Conservation (phyloP, 2,329 filamentous ascomycete genomes). For the Aspergillus unguis region DNA sequence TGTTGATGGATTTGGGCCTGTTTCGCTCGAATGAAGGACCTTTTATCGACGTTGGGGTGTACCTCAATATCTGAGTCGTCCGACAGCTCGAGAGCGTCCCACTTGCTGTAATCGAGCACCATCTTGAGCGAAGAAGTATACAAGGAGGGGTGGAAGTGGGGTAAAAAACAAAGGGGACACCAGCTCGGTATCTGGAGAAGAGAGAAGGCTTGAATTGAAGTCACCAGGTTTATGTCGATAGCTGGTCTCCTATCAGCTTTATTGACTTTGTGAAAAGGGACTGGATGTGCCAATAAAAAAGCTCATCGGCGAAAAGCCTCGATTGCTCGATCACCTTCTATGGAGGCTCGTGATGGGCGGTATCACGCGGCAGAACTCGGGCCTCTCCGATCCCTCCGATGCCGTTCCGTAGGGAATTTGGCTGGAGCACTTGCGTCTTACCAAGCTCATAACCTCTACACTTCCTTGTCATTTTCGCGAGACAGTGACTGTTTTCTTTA, state of each 20-base stretch:
- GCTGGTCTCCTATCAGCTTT: neutral
- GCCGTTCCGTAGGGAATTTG: constrained; percentile 15
- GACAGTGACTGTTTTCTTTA: constrained; percentile 3
- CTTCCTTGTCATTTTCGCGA: constrained; percentile 2
- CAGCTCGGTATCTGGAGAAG: neutral
- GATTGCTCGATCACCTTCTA: constrained; percentile 35
- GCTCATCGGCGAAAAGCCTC: constrained; percentile 20
- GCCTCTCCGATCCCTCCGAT: constrained; percentile 17
- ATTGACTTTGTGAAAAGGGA: neutral
- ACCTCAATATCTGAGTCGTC: constrained; percentile 98
- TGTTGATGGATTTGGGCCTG: constrained; percentile 96
- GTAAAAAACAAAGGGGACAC: constrained; percentile 12
- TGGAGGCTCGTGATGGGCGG: constrained; percentile 23
- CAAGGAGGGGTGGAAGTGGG: constrained; percentile 19
- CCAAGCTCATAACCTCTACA: neutral
- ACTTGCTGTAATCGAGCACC: constrained; percentile 64
- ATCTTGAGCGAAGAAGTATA: constrained; percentile 31
- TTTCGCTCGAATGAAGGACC: constrained; percentile 96
- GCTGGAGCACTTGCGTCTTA: constrained; percentile 12
- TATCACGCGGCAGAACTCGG: constrained; percentile 24
- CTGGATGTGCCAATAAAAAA: neutral
- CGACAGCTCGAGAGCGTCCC: constrained; percentile 86
- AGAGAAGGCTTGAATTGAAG: neutral
- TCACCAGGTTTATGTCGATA: neutral
- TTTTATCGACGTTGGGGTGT: constrained; percentile 97